Percentiles rank a stretch among this genome's conserved stretches.
Evolutionary conservation across 306 rosid species (phyloP).

Genomic region (Rosa chinensis): DNA sequence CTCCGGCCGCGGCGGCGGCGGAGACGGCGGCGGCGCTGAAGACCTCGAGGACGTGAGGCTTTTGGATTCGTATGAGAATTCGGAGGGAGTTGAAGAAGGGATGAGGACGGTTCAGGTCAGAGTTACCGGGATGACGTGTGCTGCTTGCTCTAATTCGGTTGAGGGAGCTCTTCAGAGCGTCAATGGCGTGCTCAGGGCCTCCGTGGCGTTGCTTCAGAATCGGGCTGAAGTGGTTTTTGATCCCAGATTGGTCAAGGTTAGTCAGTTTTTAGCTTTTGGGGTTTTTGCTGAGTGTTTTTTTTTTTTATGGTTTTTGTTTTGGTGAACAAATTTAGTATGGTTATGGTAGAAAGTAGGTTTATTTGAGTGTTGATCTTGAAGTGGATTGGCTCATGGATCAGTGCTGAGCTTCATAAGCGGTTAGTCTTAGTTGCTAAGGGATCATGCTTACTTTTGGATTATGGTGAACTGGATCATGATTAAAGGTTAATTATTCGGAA

Average conservation of each 20-base stretch:
- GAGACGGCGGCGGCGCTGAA: neutral
- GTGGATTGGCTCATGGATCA: slow-evolving; percentile 11
- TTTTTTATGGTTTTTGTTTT: neutral
- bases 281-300: neutral
- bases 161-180: slow-evolving; percentile 69
- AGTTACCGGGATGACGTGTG: slow-evolving; percentile 90
- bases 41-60: slow-evolving; percentile 79
- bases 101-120: slow-evolving; percentile 65
- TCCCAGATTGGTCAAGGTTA: slow-evolving; percentile 70
- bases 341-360: neutral
- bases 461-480: neutral
- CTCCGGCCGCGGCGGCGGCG: slow-evolving; percentile 19
- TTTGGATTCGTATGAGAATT: slow-evolving; percentile 58
- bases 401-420: neutral
- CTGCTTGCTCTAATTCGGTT: slow-evolving; percentile 92
- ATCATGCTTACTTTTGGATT: neutral
- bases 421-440: slow-evolving; percentile 2
- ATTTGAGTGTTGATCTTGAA: neutral
- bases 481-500: neutral
- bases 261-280: slow-evolving; percentile 4
- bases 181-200: slow-evolving; percentile 65
- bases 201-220: slow-evolving; percentile 91
- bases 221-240: slow-evolving; percentile 86
- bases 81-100: slow-evolving; percentile 30
- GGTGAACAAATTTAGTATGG: neutral